A percentile compares a stretch with the other conserved stretches of the same genome.
Conservation (phyloP, 192 early-diverging fungal species). For the Nowakowskiella sp. region DNA sequence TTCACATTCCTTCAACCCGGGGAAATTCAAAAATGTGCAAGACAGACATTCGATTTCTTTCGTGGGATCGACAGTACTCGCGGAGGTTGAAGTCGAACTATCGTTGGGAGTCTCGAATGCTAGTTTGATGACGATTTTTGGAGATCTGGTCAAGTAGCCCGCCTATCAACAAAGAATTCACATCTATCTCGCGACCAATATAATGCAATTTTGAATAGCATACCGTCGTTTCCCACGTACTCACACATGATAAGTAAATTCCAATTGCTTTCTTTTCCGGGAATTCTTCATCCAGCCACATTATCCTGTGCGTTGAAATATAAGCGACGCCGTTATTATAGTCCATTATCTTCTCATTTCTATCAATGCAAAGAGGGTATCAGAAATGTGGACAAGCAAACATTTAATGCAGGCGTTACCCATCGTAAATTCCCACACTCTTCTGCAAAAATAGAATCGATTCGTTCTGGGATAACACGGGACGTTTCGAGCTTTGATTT, state of each 20-base stretch:
- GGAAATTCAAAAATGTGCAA: conserved; percentile 88
- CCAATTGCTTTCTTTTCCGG: conserved; percentile 24
- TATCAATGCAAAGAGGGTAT: conserved; percentile 13
- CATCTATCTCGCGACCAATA: no score
- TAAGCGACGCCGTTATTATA: conserved; percentile 70
- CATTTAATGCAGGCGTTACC: conserved; percentile 27
- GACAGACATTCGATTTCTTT: conserved; percentile 48
- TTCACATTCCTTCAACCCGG: conserved; percentile 70
- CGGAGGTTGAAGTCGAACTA: conserved; percentile 2
- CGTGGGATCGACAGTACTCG: neutral
- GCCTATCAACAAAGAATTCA: conserved; percentile 22
- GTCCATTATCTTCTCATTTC: conserved; percentile 47
- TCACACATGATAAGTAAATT: neutral
- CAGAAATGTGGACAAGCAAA: neutral
- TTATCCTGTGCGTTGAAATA: conserved; percentile 61
- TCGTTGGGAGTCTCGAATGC: conserved; percentile 17
- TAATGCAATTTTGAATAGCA: no score
- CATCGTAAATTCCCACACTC: conserved; percentile 64
- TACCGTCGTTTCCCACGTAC: conserved; percentile 14
- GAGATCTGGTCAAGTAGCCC: conserved; percentile 50
- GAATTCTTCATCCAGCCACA: conserved; percentile 63
- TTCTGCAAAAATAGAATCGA: conserved; percentile 48
- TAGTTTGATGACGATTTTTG: conserved; percentile 55
- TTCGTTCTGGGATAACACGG: conserved; percentile 44
- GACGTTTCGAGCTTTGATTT: no score